These are phyloP conservation scores for Aristolochia contorta DNA, from an alignment of 164 flowering plant genomes.

Conservation along the genomic window DNA sequence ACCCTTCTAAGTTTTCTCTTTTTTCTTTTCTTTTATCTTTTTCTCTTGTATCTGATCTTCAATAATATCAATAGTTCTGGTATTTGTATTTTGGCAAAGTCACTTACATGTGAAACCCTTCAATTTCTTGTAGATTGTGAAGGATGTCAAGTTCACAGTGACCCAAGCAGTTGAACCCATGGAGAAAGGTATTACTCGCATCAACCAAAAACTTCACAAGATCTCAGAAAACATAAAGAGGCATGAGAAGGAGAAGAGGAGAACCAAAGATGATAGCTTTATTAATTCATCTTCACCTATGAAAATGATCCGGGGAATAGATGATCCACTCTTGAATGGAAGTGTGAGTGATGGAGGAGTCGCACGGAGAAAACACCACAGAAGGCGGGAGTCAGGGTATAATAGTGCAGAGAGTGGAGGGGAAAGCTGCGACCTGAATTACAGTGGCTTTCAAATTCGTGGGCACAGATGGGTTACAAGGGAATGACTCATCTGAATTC, in stretches of 20 bases:
- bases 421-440: conserved; percentile 75
- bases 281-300: conserved; percentile 33
- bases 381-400: conserved; percentile 61
- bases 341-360: conserved; percentile 74
- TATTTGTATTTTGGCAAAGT: no score
- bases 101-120: no score
- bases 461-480: conserved; percentile 83
- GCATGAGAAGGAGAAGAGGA: conserved; percentile 57
- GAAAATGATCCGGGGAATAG: conserved; percentile 80
- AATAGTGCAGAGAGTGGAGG: conserved; percentile 87
- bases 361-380: conserved; percentile 48
- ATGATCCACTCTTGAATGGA: conserved; percentile 87
- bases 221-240: conserved; percentile 78
- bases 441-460: conserved; percentile 47
- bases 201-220: conserved; percentile 73
- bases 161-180: conserved; percentile 86
- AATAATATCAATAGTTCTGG: no score
- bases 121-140: conserved; percentile 54
- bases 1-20: no score
- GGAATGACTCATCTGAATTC: conserved; percentile 24
- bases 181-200: conserved; percentile 77
- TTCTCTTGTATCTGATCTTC: no score
- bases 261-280: conserved; percentile 71
- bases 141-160: conserved; percentile 85
- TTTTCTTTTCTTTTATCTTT: no score